Base-by-base conservation (phyloP, 805 yeast species). In the Myxozyma nipponensis region DNA sequence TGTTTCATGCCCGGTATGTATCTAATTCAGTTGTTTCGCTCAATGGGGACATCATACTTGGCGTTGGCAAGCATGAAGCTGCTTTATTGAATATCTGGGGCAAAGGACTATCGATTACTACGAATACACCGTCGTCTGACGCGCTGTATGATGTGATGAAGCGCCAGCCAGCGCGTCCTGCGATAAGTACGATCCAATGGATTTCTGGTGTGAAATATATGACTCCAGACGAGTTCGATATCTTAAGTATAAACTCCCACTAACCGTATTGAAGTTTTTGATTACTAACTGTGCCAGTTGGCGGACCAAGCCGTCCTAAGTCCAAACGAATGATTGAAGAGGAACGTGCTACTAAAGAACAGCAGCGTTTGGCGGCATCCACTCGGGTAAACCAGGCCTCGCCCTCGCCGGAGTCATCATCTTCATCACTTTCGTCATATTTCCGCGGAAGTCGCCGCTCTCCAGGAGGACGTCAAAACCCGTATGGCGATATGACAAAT, bases 151-250 rank as follows among this genome's bases (percentile, higher is more conserved):
- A 86, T 62, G 83, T 79, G 23, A 77, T 80, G 54, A 74, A 84
- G 40, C 69, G 76, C 4, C 77, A 84, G 19, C 95, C 96, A 1
- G 77, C 79, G 28, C 75, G 98, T 42, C 99, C 98, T 1, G 74
- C 79, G 3, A 79, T 86, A 4, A 79, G 88, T 34, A 78, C 93
- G 0, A 72, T 86, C 39, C 91, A 84, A 66, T 86, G 96, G 93
- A 86, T 93, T 4, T 79, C 83, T 58, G 96, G 96, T 2, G 71
- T 84, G 0, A 79, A 79, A 18, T 74, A 76, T 54, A 75, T 83
- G n/a, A 70, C 81, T 1, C 66, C 76, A 21, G 73, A 75, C 1
- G 95, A 86, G 54, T 72, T 93, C 46, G 83, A 84, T 51, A 47
- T 62, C 10, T 63, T 87, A 39, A 52, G 49, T 46, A 46, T 10